phyloP scores from a whole-genome alignment of 2,329 filamentous ascomycete species.

The Penicillium verrucosum region DNA sequence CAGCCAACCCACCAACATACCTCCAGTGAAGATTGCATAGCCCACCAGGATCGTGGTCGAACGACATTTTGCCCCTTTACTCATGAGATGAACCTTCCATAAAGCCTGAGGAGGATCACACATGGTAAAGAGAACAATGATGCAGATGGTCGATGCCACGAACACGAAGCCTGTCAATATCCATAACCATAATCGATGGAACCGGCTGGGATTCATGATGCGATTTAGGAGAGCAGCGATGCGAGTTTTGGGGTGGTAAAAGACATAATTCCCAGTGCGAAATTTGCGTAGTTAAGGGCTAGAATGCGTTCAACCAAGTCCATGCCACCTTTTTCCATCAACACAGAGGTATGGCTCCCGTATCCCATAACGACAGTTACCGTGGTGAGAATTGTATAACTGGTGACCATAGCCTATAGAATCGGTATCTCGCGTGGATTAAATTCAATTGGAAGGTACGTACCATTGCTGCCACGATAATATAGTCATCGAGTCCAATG shows the following conservation, averaged over 20 bases:
- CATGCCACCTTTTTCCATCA: constrained; percentile 18
- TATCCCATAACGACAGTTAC: constrained; percentile 39
- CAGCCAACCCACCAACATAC: constrained; percentile 23
- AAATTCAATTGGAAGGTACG: constrained; percentile 1
- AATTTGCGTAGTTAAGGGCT: constrained; percentile 24
- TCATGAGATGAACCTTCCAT: constrained; percentile 36
- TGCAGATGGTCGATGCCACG: constrained; percentile 31
- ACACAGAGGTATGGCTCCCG: constrained; percentile 37
- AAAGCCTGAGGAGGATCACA: constrained; percentile 40
- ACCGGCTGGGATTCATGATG: constrained; percentile 23
- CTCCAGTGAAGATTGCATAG: constrained; percentile 41
- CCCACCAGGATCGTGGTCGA: constrained; percentile 36
- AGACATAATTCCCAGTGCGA: constrained; percentile 28
- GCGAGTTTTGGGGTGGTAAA: constrained; percentile 30
- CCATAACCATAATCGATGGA: constrained; percentile 21
- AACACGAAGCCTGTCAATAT: constrained; percentile 31
- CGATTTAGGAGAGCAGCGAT: constrained; percentile 26
- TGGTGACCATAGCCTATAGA: constrained; percentile 26
- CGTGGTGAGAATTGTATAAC: constrained; percentile 34
- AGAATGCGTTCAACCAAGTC: constrained; percentile 28
- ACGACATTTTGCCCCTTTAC: constrained; percentile 35
- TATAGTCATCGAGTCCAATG: constrained; percentile 36
- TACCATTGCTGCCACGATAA: constrained; percentile 37
- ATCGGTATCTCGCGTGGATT: not conserved
- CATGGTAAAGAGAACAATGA: constrained; percentile 43